Base-by-base conservation (phyloP, 1,139 yeast genomes). In the Debaryomyces nepalensis region DNA sequence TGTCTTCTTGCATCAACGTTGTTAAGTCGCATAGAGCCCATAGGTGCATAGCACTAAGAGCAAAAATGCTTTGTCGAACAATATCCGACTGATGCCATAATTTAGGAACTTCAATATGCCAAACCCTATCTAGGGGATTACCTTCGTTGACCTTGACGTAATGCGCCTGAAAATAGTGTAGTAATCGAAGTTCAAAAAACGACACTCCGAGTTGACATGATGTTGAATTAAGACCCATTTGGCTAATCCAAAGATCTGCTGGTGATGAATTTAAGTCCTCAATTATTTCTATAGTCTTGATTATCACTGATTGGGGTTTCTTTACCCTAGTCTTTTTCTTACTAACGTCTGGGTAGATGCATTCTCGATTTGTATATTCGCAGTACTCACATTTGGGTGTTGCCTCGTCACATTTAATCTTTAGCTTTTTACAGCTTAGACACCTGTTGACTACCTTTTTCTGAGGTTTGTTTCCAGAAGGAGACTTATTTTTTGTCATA, bases 321-420 rank as follows among this genome's bases (percentile, higher is more conserved):
- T 18, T 14, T 22, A 11, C 23, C 18, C 34, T 21, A 6, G 20
- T 30, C 22, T 30, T 29, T 9, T n/a, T 37, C 9, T 4, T 14
- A 15, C 9, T 30, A 3, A 29, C 29, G 15, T 29, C 34, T 11
- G 35, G 29, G 6, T 39, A 39, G 16, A 39, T 15, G 19, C 39
- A 39, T 22, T 29, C 30, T 23, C 35, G 18, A 12, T 39, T 39
- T 6, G 39, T 39, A 34, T 34, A 15, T 18, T 22, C 21, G 15
- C 42, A 39, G 19, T 39, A 39, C 18, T 34, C 37, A 54, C 96
- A 87, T 0, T 58, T 48, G 0, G 96, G 96, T 49, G 81, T 79
- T 21, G 43, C 54, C 51, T 88, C 95, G 54, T 84, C 86, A 57
- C 96, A 88, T 56, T 86, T 85, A 38, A 84, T 78, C 59, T 87